Conservation (phyloP, 2,329 filamentous ascomycete species). For the Huntiella bhutanensis region DNA sequence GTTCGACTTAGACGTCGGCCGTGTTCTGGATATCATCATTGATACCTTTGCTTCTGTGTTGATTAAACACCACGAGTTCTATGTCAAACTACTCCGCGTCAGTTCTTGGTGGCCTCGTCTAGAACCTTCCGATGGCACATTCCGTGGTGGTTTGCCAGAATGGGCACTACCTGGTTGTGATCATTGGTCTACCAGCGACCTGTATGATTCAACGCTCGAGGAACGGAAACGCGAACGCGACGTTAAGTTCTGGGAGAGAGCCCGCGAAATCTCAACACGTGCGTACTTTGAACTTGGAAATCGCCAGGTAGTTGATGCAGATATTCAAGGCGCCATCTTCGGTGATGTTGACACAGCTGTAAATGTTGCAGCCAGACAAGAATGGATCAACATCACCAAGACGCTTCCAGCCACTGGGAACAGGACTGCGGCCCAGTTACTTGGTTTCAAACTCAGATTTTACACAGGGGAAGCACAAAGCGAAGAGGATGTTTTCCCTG, state of each 20-base stretch:
- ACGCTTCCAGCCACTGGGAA: conserved; percentile 75
- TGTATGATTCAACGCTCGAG: conserved; percentile 43
- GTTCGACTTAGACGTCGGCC: conserved; percentile 89
- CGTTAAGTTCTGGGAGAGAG: conserved; percentile 58
- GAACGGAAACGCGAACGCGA: conserved; percentile 48
- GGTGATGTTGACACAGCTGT: conserved; percentile 33
- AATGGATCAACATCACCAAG: conserved; percentile 66
- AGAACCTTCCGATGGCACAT: conserved; percentile 19
- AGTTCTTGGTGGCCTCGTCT: conserved; percentile 94
- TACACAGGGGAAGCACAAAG: conserved; percentile 69
- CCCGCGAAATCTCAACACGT: conserved; percentile 54
- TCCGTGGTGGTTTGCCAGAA: conserved; percentile 50
- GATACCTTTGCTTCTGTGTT: conserved; percentile 89
- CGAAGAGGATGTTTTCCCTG: conserved; percentile 58
- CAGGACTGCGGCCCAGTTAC: conserved; percentile 75
- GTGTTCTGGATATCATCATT: conserved; percentile 82
- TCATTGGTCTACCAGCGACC: conserved; percentile 43
- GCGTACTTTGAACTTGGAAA: conserved; percentile 84
- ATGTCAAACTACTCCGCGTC: conserved; percentile 73
- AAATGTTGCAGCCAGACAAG: conserved; percentile 37
- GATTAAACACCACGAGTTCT: conserved; percentile 84
- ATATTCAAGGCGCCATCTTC: conserved; percentile 13
- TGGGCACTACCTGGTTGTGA: conserved; percentile 65
- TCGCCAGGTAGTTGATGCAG: conserved; percentile 33
- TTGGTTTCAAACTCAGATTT: conserved; percentile 93